Conservation (phyloP, 257 asterid genomes). For the Salvia rosmarinus region DNA sequence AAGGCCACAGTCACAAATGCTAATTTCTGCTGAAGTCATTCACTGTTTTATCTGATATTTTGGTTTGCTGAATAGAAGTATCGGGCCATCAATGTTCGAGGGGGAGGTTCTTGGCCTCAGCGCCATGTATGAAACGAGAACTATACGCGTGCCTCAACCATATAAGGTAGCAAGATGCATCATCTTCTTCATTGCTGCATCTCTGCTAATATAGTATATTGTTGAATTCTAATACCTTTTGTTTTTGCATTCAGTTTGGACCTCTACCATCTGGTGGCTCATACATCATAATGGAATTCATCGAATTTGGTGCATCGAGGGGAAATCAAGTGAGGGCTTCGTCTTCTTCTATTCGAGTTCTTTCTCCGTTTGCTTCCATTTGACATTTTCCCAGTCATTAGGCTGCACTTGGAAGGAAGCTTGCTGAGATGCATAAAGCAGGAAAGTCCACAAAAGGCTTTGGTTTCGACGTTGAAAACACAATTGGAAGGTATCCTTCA, state of each 20-base stretch:
- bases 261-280: slow-evolving; percentile 87
- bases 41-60: slow-evolving; percentile 18
- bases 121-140: slow-evolving; percentile 80
- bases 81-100: slow-evolving; percentile 87
- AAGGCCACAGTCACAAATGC: not conserved
- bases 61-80: slow-evolving; percentile 56
- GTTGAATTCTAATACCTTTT: not conserved
- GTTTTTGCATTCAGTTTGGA: slow-evolving; percentile 56
- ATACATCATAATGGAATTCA: slow-evolving; percentile 85
- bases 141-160: slow-evolving; percentile 89
- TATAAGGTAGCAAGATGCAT: slow-evolving; percentile 55
- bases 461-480: slow-evolving; percentile 87
- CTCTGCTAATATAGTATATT: not conserved
- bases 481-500: slow-evolving; percentile 80
- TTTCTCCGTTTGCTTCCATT: slow-evolving; percentile 11
- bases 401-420: slow-evolving; percentile 95
- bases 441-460: slow-evolving; percentile 76
- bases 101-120: slow-evolving; percentile 93
- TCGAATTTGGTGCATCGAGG: slow-evolving; percentile 83
- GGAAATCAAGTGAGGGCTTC: slow-evolving; percentile 68
- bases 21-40: not conserved
- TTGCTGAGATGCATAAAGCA: slow-evolving; percentile 94
- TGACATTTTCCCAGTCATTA: slow-evolving; percentile 54
- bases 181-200: slow-evolving; percentile 20
- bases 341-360: slow-evolving; percentile 17